Base-by-base conservation (phyloP, 1,284 basidiomycete species). In the Pholiota adiposa region DNA sequence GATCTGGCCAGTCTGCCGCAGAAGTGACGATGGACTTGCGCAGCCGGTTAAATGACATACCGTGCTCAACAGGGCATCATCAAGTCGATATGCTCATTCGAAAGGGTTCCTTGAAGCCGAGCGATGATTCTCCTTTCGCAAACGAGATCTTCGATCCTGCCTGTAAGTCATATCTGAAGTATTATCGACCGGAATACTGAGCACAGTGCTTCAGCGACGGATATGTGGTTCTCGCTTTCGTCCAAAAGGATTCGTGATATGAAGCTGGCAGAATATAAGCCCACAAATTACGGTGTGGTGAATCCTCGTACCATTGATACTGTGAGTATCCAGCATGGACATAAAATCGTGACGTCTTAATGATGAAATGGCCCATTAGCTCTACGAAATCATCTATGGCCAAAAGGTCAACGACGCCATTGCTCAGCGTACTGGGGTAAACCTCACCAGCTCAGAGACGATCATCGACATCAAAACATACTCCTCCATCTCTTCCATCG, bases 131-230 rank as follows among this genome's bases (percentile, higher is more conserved):
- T 2, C 82, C 83, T 0, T 87, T 86, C 63, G 77, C 82, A 14
- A 87, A 87, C 63, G 83, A 85, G 65, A 81, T 86, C 7, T 87
- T 86, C 62, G 82, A 85, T 67, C 84, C 85, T 29, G 74, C 72
- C 21, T 70, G 82, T 81, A 69, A 65, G 77, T 74, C 18, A n/a
- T 16, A 12, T 58, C n/a, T 43, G 33, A 58, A 43, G 2, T 31
- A 57, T 56, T 40, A 56, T 51, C 44, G 34, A 25, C 14, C 41
- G 4, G 52, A 54, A 40, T 44, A 55, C 44, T 38, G 2, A 58
- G 58, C n/a, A n/a, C n/a, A n/a, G 56, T 48, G 33, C 27, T 23
- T 55, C 59, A 83, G 82, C 75, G 16, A 78, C 78, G 27, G 74
- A 79, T 63, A 63, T 70, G 43, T 68, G 77, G 73, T 83, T 76